Evolutionary conservation across 768 basidiomycete species (phyloP).

Genomic region (Suillus sp.): DNA sequence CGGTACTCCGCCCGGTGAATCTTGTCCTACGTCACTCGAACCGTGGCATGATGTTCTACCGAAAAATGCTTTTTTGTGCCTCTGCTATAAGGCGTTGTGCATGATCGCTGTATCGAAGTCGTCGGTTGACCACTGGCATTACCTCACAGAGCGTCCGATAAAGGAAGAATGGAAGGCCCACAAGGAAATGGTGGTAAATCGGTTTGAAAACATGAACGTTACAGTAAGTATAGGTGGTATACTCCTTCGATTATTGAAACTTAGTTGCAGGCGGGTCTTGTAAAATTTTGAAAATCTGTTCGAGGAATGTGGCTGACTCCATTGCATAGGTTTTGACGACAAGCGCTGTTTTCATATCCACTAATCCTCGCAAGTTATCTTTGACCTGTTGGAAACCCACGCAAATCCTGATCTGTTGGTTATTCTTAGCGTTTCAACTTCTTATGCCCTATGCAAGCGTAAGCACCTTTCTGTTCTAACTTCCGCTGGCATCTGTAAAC

Average conservation of each 20-base stretch:
- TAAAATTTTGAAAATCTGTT: background rate
- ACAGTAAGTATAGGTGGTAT: background rate
- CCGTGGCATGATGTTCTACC: background rate
- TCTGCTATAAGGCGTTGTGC: background rate
- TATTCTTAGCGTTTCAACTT: background rate
- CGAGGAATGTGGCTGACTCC: background rate
- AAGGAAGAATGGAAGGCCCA: background rate
- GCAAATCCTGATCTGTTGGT: background rate
- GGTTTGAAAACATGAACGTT: slow-evolving; percentile 2
- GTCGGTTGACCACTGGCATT: background rate
- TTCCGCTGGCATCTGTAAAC: background rate
- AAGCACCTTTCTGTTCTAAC: background rate
- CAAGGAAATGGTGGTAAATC: slow-evolving; percentile 1
- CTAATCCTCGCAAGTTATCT: background rate
- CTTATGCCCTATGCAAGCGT: slow-evolving; percentile 1
- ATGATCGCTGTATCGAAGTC: slow-evolving; percentile 5
- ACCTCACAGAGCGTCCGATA: background rate
- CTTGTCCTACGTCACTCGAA: background rate
- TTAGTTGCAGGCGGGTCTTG: background rate
- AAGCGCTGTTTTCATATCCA: background rate
- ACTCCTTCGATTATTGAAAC: background rate
- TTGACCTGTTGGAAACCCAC: background rate
- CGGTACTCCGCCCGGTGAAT: background rate
- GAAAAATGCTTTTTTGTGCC: background rate
- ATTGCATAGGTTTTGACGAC: slow-evolving; percentile 1